A percentile compares a stretch with the other conserved stretches of the same genome.
Conservation (phyloP, 805 yeast genomes). For the Starmerella lactis-condensi region DNA sequence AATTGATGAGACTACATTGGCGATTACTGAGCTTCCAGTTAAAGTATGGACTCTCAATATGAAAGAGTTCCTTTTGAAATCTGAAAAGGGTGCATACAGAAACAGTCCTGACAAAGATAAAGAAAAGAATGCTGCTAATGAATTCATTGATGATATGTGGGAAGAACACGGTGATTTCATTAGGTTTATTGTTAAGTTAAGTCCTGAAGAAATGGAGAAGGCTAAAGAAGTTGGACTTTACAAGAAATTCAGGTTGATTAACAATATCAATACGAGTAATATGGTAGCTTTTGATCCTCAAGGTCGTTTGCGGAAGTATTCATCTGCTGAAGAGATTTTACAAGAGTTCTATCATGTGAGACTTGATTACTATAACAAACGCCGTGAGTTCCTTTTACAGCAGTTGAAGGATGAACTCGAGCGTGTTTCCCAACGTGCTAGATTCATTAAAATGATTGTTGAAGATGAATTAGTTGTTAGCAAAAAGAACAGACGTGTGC, state of each 20-base stretch:
- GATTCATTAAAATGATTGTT: slow-evolving; percentile 78
- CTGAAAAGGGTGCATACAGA: slow-evolving; percentile 26
- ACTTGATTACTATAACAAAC: slow-evolving; percentile 71
- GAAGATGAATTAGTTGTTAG: slow-evolving; percentile 51
- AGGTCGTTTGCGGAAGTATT: slow-evolving; percentile 73
- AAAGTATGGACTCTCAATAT: slow-evolving; percentile 81
- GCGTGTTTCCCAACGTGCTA: slow-evolving; percentile 62
- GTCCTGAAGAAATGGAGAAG: slow-evolving; percentile 68
- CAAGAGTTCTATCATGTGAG: slow-evolving; percentile 73
- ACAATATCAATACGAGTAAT: slow-evolving; percentile 53
- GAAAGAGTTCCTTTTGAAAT: slow-evolving; percentile 65
- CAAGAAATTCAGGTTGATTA: slow-evolving; percentile 62
- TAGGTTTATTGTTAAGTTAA: slow-evolving; percentile 56
- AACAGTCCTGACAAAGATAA: slow-evolving; percentile 23
- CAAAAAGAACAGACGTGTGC: slow-evolving; percentile 49
- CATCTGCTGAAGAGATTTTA: slow-evolving; percentile 55
- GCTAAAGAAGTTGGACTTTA: slow-evolving; percentile 56
- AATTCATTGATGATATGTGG: slow-evolving; percentile 83
- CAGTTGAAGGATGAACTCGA: slow-evolving; percentile 57
- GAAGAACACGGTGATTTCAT: slow-evolving; percentile 73
- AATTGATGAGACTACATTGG: slow-evolving; percentile 58
- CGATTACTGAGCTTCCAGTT: slow-evolving; percentile 82
- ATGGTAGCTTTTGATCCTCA: slow-evolving; percentile 92
- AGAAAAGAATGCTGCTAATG: slow-evolving; percentile 25
- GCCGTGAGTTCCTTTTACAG: slow-evolving; percentile 63